Evolutionary conservation across 2,329 filamentous ascomycete genomes (phyloP), one percentile per base, ranked within the genome.

Genomic region (Allantophomopsis lycopodina): DNA sequence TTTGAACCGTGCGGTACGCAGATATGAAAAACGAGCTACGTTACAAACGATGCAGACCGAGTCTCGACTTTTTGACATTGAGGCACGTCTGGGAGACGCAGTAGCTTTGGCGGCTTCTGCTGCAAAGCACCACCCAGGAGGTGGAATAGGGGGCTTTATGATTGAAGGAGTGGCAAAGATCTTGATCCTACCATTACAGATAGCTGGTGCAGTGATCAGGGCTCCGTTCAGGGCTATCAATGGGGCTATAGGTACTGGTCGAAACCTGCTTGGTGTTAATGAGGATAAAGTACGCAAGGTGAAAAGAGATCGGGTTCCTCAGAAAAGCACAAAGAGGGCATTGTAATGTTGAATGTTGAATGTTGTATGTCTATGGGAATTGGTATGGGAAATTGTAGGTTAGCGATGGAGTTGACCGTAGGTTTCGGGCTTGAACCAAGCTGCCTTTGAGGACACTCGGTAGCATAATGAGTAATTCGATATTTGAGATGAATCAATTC

Each of bases 1-100:
- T 0, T 65, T 96, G 23, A 91, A 87, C 50, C 79, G 89, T 36
- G 88, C 89, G 4, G 82, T 96, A 35, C 74, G 89, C 15, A 77
- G 86, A 30, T 94, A 94, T 51, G 89, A 96, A 62, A 95, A 94
- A 62, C 83, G 87, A 50, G 77, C 82, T 4, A 80, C 80, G 0
- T 66, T 88, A 7, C 71, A 87, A 20, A 72, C 83, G 8, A 69
- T 81, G 40, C 80, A 89, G 52, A 84, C 79, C 2, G 86, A 94
- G 47, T 72, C 77, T 7, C 74, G 82, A 17, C 73, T 95, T 42
- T 71, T 75, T 32, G 71, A 76, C 15, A 65, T 94, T 4, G 83
- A 94, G 46, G 64, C 67, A 1, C 71, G 81, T 30, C 59, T 93
- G 12, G 75, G 79, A 44, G 87, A 94, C 51, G 80, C 85, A 4